These are phyloP conservation scores for Hypsizygus ulmarius DNA, from an alignment of 1,284 basidiomycete species.

Conservation along the genomic window DNA sequence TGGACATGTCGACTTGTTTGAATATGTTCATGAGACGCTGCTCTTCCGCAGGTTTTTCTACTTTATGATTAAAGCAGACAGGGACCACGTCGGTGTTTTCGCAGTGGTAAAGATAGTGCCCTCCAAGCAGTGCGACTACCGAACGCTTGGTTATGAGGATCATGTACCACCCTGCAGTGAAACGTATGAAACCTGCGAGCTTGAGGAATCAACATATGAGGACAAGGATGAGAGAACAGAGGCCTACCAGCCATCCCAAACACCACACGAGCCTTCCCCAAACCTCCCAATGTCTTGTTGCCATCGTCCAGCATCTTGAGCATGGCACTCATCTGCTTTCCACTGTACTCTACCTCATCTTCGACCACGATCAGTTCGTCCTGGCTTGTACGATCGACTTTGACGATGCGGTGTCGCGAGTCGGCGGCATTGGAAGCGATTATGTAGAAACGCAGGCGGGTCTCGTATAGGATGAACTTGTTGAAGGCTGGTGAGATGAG, in stretches of 20 bases:
- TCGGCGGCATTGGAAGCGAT: constrained; percentile 85
- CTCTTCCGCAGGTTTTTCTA: constrained; percentile 85
- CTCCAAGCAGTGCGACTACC: constrained; percentile 91
- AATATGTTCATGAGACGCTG: constrained; percentile 88
- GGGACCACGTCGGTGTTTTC: constrained; percentile 88
- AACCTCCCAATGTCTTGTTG: constrained; percentile 83
- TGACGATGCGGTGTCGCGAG: constrained; percentile 84
- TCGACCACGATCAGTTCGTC: constrained; percentile 77
- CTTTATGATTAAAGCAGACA: constrained; percentile 67
- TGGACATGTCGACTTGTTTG: constrained; percentile 95
- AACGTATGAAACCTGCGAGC: constrained; percentile 76
- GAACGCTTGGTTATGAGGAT: constrained; percentile 87
- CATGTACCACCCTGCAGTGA: constrained; percentile 93
- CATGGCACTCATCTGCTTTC: constrained; percentile 85
- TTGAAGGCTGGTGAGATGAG: constrained; percentile 53
- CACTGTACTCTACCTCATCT: constrained; percentile 85
- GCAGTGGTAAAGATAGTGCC: constrained; percentile 97
- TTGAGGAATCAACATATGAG: not conserved
- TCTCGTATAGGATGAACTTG: constrained; percentile 92
- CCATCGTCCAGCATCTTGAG: constrained; percentile 95
- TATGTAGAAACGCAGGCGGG: constrained; percentile 82
- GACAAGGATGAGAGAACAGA: not conserved
- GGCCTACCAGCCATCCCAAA: constrained; percentile 73
- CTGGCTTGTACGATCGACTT: constrained; percentile 83
- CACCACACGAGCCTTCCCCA: constrained; percentile 80